Evolutionary conservation across 1,139 yeast species (phyloP).

Genomic region (Yamadazyma buinensis): DNA sequence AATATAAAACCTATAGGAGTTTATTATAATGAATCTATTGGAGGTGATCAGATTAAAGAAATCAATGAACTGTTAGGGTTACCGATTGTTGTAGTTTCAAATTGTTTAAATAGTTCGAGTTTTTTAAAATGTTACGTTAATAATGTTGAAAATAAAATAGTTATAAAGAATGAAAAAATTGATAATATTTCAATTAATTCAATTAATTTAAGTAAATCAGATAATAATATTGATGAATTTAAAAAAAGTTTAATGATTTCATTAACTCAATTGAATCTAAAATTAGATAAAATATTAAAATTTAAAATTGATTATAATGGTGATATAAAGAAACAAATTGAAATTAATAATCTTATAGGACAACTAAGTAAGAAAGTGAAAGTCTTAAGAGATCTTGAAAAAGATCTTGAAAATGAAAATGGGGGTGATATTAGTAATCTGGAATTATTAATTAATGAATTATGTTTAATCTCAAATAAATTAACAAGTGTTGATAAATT

Average conservation of each 20-base stretch:
- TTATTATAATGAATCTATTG: constrained; percentile 13
- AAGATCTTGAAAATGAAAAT: background rate
- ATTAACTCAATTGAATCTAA: constrained; percentile 18
- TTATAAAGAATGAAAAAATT: constrained; percentile 12
- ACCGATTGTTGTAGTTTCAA: background rate
- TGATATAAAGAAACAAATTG: constrained; percentile 10
- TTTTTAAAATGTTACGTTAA: constrained; percentile 3
- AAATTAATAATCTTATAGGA: constrained; percentile 21
- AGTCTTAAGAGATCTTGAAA: constrained; percentile 8
- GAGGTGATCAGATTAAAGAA: background rate
- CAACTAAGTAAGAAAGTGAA: constrained; percentile 24
- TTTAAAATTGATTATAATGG: constrained; percentile 1
- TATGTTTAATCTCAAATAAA: constrained; percentile 30
- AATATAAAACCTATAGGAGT: constrained; percentile 26
- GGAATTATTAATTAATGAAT: constrained; percentile 22
- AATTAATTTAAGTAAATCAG: background rate
- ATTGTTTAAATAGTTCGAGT: background rate
- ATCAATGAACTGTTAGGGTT: constrained; percentile 1
- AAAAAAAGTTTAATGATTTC: constrained; percentile 7
- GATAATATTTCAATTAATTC: constrained; percentile 12
- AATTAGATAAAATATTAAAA: constrained; percentile 18
- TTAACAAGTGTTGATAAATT: constrained; percentile 22
- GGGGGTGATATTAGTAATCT: constrained; percentile 5
- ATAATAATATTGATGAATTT: constrained; percentile 2
- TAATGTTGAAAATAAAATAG: constrained; percentile 3